Evolutionary conservation across 495 filamentous ascomycete species (phyloP).

Genomic region (Xylaria bambusicola): DNA sequence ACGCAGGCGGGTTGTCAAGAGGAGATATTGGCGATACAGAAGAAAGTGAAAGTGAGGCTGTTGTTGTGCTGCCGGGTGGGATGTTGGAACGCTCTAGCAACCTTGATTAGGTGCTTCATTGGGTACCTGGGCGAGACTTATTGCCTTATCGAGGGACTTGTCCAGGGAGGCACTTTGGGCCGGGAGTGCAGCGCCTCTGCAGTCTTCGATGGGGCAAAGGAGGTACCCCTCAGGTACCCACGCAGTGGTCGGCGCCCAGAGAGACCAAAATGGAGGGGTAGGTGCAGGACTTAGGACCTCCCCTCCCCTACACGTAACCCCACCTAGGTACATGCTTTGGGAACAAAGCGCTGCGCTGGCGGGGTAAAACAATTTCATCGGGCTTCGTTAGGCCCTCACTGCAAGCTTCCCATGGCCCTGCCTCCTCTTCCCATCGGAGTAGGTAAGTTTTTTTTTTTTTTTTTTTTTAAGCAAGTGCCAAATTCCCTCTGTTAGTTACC

Average conservation of each 20-base stretch:
- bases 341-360: constrained; percentile 11
- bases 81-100: constrained; percentile 4
- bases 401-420: neutral
- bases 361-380: constrained; percentile 12
- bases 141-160: too few species aligned
- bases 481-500: too few species aligned
- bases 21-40: neutral
- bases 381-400: constrained; percentile 17
- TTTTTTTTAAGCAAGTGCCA: too few species aligned
- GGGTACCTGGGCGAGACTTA: neutral
- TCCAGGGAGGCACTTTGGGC: too few species aligned
- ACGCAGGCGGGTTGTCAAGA: neutral
- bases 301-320: neutral
- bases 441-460: too few species aligned
- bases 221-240: too few species aligned
- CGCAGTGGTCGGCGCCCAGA: too few species aligned
- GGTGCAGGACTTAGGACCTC: too few species aligned
- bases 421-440: neutral
- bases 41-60: constrained; percentile 12
- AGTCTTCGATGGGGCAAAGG: too few species aligned
- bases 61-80: neutral
- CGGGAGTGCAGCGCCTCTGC: too few species aligned
- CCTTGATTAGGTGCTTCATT: neutral
- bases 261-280: too few species aligned
- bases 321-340: neutral